Conservation (phyloP, 495 filamentous ascomycete species). For the Xylaria bambusicola region DNA sequence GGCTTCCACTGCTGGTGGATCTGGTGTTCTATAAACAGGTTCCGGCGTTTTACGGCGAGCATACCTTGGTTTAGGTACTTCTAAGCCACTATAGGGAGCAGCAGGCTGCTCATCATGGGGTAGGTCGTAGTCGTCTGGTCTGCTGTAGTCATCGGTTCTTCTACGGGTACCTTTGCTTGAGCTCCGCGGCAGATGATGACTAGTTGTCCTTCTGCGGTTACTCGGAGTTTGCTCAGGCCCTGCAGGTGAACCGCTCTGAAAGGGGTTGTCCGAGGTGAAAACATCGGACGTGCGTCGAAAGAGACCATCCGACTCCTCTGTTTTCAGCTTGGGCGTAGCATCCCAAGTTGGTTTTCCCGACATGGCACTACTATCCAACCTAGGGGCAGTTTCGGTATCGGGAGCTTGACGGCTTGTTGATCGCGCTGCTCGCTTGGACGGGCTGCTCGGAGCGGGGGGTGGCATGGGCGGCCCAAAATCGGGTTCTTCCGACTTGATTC, state of each 20-base stretch:
- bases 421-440: slow-evolving; percentile 54
- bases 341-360: slow-evolving; percentile 29
- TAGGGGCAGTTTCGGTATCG: slow-evolving; percentile 55
- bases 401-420: slow-evolving; percentile 47
- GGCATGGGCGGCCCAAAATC: slow-evolving; percentile 36
- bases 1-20: slow-evolving; percentile 50
- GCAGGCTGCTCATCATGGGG: slow-evolving; percentile 24
- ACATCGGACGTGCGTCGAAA: slow-evolving; percentile 52
- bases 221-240: slow-evolving; percentile 40
- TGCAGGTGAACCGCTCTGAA: slow-evolving; percentile 68
- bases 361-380: slow-evolving; percentile 32
- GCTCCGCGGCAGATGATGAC: slow-evolving; percentile 28
- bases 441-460: slow-evolving; percentile 42
- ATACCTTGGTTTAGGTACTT: slow-evolving; percentile 39
- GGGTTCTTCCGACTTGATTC: slow-evolving; percentile 51
- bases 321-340: slow-evolving; percentile 47
- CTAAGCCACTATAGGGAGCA: slow-evolving; percentile 48
- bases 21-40: slow-evolving; percentile 3
- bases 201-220: slow-evolving; percentile 42
- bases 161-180: slow-evolving; percentile 36
- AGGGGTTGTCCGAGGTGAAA: slow-evolving; percentile 90
- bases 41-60: slow-evolving; percentile 26
- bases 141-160: slow-evolving; percentile 36
- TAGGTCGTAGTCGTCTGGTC: slow-evolving; percentile 36
- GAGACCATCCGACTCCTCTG: slow-evolving; percentile 46